Percentiles rank a stretch among this genome's conserved stretches.
Evolutionary conservation across 192 early-diverging fungal species (phyloP).

Genomic region (Lobulomyces angularis): DNA sequence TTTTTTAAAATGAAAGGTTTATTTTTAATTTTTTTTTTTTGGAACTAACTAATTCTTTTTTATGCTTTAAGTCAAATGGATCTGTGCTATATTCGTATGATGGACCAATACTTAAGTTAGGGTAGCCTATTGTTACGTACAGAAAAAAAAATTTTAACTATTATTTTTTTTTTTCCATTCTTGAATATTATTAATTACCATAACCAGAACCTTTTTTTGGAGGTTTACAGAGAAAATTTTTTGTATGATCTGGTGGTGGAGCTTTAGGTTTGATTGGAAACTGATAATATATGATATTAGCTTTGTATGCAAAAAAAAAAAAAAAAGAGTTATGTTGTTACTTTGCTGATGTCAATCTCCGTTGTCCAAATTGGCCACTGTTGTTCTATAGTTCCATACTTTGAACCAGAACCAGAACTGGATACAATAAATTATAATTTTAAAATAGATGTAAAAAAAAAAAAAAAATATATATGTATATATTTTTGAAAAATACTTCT

Average conservation of each 20-base stretch:
- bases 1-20: constrained; percentile 22
- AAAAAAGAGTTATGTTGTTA: too few relatives aligned
- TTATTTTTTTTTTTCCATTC: too few relatives aligned
- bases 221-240: constrained; percentile 38
- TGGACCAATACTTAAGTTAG: constrained; percentile 41
- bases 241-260: too few relatives aligned
- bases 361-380: constrained; percentile 38
- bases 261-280: too few relatives aligned
- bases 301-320: too few relatives aligned
- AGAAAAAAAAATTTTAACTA: constrained; percentile 1
- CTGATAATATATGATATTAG: too few relatives aligned
- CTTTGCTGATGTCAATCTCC: constrained; percentile 5
- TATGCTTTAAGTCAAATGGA: constrained; percentile 24
- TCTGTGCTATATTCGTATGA: constrained; percentile 33
- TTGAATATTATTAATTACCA: too few relatives aligned
- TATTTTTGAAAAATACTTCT: constrained; percentile 22
- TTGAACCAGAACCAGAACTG: constrained; percentile 39
- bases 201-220: constrained; percentile 42
- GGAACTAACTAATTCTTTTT: constrained; percentile 10
- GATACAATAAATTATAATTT: not conserved
- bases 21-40: too few relatives aligned
- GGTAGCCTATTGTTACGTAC: constrained; percentile 15
- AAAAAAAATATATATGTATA: not conserved
- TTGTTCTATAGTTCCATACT: constrained; percentile 41
- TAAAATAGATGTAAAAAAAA: too few relatives aligned